Conservation (phyloP, 2,329 filamentous ascomycete species). For the Venturia effusa region DNA sequence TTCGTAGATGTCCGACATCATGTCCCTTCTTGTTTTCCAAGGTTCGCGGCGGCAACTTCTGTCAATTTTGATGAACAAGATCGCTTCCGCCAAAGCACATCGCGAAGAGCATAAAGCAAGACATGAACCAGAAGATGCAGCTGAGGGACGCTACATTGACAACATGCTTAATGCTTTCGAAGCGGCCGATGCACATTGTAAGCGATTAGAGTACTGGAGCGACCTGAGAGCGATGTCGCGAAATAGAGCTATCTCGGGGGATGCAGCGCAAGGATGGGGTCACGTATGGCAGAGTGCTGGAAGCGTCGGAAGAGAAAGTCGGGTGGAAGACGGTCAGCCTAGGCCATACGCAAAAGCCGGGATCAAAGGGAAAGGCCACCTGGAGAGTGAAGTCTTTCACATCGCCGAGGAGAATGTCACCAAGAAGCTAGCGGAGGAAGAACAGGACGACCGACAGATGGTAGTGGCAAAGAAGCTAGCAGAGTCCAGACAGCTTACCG, state of each 20-base stretch:
- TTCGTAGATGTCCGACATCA: constrained; percentile 64
- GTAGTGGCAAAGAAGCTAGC: not conserved
- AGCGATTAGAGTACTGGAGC: constrained; percentile 77
- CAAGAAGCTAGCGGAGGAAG: not conserved
- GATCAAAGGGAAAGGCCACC: not conserved
- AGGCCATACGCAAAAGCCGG: not conserved
- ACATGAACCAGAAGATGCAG: constrained; percentile 33
- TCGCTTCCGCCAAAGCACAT: constrained; percentile 44
- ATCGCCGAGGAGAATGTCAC: not conserved
- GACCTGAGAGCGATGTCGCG: constrained; percentile 43
- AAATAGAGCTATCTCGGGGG: constrained; percentile 24
- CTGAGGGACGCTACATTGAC: constrained; percentile 43
- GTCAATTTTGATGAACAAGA: constrained; percentile 48
- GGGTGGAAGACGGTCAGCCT: not conserved
- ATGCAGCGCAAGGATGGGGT: constrained; percentile 25
- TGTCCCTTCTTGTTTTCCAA: constrained; percentile 83
- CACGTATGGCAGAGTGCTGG: constrained; percentile 5
- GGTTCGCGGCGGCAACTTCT: constrained; percentile 71
- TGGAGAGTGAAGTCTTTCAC: not conserved
- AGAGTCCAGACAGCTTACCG: constrained; percentile 1
- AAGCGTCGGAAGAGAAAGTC: not conserved
- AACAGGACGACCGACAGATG: not conserved
- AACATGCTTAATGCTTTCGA: constrained; percentile 64
- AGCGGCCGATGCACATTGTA: constrained; percentile 71
- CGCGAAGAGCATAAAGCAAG: constrained; percentile 34